Evolutionary conservation across 1,284 basidiomycete species (phyloP), one percentile per base, ranked within the genome.

Genomic region (Irpex sp.): DNA sequence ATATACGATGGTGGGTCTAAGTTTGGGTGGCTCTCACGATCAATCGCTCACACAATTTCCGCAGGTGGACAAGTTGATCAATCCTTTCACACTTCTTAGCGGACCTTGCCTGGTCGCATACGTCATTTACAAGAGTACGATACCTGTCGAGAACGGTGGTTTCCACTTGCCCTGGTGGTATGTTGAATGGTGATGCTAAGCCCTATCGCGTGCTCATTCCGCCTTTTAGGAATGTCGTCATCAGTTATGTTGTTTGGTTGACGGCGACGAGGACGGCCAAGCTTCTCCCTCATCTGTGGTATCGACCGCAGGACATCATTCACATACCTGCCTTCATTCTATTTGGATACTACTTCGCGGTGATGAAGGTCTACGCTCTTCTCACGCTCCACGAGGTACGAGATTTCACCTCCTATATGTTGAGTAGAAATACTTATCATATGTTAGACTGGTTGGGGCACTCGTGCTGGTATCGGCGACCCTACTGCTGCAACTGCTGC

Each of bases 121-220:
- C 68, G 79, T 96, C 58, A 83, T 93, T 59, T 89, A 85, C 74
- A 93, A 94, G 81, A 89, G 86, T 74, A 92, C 90, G 0, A 85
- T 86, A 61, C 79, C 86, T 1, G 76, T 88, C 8, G 81, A 82
- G 0, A 69, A 88, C 36, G 93, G 93, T 57, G 93, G 93, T 31
- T 96, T 94, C 74, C 93, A 96, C 79, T 77, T 96, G 59, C 92
- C 93, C 0, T 93, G 92, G 80, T 96, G 94, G 93, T 92, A 76
- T 68, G 88, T 82, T 17, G 62, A 66, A 15, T 51, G 57, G 58
- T 34, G n/a, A 66, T 26, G 61, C 60, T 64, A 65, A 65, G 34
- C 49, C 54, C 49, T 48, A n/a, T 59, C 60, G 9, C 61, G 64
- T 37, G 51, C 26, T 21, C 62, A 47, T 37, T 31, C 59, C 62